Conservation (phyloP, 306 rosid genomes). For the Castanea sativa region DNA sequence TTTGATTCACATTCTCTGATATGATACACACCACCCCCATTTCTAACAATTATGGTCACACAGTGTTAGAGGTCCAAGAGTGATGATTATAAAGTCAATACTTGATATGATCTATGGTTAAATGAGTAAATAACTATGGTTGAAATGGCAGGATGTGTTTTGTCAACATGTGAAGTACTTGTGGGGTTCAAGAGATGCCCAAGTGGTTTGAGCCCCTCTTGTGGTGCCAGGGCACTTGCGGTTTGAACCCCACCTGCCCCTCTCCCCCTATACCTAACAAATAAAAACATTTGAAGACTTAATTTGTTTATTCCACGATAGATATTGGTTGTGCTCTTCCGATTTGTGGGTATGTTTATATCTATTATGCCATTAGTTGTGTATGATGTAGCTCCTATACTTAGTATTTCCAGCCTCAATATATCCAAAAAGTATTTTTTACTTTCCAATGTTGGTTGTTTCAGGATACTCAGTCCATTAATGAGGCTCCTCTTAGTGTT, state of each 20-base stretch:
- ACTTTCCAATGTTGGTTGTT: conserved; percentile 14
- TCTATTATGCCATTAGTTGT: background rate
- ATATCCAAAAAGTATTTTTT: conserved; percentile 1
- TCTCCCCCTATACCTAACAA: no score
- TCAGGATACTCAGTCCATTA: conserved; percentile 61
- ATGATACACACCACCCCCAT: no score
- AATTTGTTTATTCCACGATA: background rate
- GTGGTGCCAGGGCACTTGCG: no score
- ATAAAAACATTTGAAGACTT: background rate
- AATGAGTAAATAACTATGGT: background rate
- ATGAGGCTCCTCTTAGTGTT: conserved; percentile 46
- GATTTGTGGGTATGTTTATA: background rate
- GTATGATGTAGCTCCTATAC: background rate
- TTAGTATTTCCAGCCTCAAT: background rate
- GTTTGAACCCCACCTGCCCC: no score
- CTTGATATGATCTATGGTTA: background rate
- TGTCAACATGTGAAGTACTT: background rate
- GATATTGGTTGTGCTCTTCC: background rate
- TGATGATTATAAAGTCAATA: background rate
- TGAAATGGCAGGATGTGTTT: background rate
- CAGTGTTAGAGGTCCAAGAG: background rate
- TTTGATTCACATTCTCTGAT: no score
- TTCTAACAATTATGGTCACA: background rate
- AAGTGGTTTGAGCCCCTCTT: background rate
- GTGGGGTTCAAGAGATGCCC: no score